These are phyloP conservation scores for Dactylellina cionopaga DNA, from an alignment of 2,329 filamentous ascomycete species.

Conservation along the genomic window DNA sequence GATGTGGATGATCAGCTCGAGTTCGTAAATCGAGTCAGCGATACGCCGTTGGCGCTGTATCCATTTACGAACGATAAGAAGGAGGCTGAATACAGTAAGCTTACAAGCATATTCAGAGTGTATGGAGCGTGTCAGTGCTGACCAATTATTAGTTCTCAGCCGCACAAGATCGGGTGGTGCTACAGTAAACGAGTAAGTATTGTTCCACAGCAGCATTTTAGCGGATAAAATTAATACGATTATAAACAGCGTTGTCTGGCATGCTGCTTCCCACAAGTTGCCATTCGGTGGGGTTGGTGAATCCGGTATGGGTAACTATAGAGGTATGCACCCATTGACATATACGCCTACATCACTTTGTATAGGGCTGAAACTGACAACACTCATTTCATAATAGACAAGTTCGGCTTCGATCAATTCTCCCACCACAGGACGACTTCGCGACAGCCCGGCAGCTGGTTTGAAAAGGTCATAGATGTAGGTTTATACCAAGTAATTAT, in stretches of 20 bases:
- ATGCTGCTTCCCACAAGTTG: conserved; percentile 71
- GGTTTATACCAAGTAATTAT: too few relatives aligned
- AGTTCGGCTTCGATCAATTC: conserved; percentile 49
- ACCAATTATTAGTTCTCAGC: conserved; percentile 66
- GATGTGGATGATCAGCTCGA: conserved; percentile 85
- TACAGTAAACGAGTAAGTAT: conserved; percentile 71
- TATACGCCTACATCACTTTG: neutral
- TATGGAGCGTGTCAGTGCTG: conserved; percentile 5
- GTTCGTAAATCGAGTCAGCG: conserved; percentile 80
- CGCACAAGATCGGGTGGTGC: conserved; percentile 75
- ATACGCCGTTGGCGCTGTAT: conserved; percentile 84
- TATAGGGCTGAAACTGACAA: neutral
- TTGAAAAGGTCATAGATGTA: conserved; percentile 37
- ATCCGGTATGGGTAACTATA: conserved; percentile 79
- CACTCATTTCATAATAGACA: conserved; percentile 5
- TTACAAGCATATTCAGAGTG: neutral
- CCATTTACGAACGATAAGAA: conserved; percentile 73
- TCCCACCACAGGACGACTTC: conserved; percentile 48
- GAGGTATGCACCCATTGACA: conserved; percentile 69
- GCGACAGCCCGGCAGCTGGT: conserved; percentile 44
- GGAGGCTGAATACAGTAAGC: conserved; percentile 72
- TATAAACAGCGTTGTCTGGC: conserved; percentile 42
- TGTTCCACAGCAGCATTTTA: too few relatives aligned
- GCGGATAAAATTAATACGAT: conserved; percentile 6
- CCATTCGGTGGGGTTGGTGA: conserved; percentile 86